These are phyloP conservation scores for Solanum pinnatisectum DNA, from an alignment of 257 asterid species.

Conservation along the genomic window DNA sequence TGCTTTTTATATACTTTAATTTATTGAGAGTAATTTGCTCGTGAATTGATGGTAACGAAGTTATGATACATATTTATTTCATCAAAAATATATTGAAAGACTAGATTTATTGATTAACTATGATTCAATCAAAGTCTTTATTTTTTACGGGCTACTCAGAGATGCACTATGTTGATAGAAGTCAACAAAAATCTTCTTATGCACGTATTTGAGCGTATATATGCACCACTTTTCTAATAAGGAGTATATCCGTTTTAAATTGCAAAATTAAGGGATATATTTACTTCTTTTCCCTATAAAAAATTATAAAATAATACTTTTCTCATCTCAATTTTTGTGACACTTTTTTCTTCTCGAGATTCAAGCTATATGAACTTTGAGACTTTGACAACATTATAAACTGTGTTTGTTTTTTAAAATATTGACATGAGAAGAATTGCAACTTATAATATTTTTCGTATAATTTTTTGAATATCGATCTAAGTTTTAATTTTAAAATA, in stretches of 20 bases:
- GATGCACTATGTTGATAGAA: neutral
- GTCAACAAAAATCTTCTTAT: too few species aligned
- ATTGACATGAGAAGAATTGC: too few species aligned
- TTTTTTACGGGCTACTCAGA: neutral
- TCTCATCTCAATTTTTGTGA: too few species aligned
- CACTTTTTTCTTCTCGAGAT: neutral
- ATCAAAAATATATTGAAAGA: neutral
- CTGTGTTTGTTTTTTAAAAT: too few species aligned
- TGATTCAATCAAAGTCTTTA: neutral
- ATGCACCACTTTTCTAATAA: too few species aligned
- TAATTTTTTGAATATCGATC: too few species aligned
- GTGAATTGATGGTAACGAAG: neutral
- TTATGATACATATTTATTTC: too few species aligned
- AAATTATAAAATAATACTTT: too few species aligned
- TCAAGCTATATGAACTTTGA: neutral
- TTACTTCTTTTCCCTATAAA: too few species aligned
- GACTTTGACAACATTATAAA: neutral
- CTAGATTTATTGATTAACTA: neutral
- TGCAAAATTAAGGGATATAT: accelerated
- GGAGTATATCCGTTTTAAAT: neutral
- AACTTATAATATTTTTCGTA: too few species aligned
- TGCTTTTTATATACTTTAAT: neutral
- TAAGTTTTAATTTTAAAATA: too few species aligned
- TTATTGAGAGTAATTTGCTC: neutral
- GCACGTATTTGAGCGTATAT: neutral